phyloP scores from a whole-genome alignment of 2,329 filamentous ascomycete species.

The Leptosphaerulina australis region DNA sequence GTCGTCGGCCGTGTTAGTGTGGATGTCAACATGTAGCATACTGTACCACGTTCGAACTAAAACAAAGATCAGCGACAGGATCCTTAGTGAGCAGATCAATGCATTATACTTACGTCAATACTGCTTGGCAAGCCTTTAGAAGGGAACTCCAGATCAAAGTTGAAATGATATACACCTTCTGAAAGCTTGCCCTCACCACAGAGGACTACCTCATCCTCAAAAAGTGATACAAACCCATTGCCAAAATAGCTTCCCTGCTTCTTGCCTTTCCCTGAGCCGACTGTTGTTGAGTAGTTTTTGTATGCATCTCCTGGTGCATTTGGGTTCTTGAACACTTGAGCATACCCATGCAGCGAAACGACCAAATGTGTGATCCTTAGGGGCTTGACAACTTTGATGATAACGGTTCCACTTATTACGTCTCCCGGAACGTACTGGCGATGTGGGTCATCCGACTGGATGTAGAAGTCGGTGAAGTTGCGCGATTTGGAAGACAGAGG shows the following conservation, averaged over 20 bases:
- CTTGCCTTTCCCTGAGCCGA: slow-evolving; percentile 62
- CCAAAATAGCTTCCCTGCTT: slow-evolving; percentile 66
- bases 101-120: slow-evolving; percentile 74
- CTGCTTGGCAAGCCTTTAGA: slow-evolving; percentile 79
- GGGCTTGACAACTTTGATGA: slow-evolving; percentile 74
- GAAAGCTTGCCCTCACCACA: slow-evolving; percentile 79
- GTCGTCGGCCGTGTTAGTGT: slow-evolving; percentile 88
- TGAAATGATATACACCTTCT: slow-evolving; percentile 78
- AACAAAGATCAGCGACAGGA: slow-evolving; percentile 24
- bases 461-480: slow-evolving; percentile 77
- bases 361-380: slow-evolving; percentile 80
- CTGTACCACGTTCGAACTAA: slow-evolving; percentile 93
- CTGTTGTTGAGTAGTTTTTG: slow-evolving; percentile 55
- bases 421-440: slow-evolving; percentile 78
- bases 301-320: slow-evolving; percentile 64
- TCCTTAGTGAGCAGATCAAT: slow-evolving; percentile 8
- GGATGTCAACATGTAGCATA: slow-evolving; percentile 88
- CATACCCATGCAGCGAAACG: slow-evolving; percentile 77
- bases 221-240: slow-evolving; percentile 79
- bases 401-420: slow-evolving; percentile 72
- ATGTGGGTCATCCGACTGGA: slow-evolving; percentile 77
- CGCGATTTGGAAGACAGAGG: slow-evolving; percentile 63
- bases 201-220: slow-evolving; percentile 80
- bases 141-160: slow-evolving; percentile 75
- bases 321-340: slow-evolving; percentile 75